phyloP scores from a whole-genome alignment of 352 stramenopile genomes.

The Phytophthora sansomeana region DNA sequence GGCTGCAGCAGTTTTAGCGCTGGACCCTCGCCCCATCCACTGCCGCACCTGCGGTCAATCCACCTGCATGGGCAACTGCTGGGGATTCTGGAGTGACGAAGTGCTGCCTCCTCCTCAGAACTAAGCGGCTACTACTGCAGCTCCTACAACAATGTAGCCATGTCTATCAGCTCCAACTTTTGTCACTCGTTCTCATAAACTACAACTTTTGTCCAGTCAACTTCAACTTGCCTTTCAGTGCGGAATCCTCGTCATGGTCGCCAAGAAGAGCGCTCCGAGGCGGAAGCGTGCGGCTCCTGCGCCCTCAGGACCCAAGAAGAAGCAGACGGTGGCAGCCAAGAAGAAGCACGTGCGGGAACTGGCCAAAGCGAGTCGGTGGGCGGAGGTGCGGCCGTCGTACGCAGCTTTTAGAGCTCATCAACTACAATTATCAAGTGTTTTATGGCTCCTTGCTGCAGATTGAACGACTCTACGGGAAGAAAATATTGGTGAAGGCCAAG shows the following conservation, averaged over 20 bases:
- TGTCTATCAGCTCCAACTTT: conserved; percentile 6
- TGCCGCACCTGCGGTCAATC: conserved; percentile 67
- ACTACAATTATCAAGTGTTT: background rate
- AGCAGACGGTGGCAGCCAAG: conserved; percentile 58
- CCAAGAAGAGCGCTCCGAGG: conserved; percentile 22
- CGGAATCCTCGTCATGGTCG: conserved; percentile 34
- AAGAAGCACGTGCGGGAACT: conserved; percentile 83
- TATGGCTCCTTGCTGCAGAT: conserved; percentile 47
- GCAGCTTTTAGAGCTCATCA: background rate
- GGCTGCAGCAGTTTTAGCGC: conserved; percentile 37
- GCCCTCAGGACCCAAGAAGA: conserved; percentile 24
- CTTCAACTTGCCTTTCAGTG: conserved; percentile 28
- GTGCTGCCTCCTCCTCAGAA: conserved; percentile 33
- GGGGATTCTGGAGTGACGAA: conserved; percentile 80
- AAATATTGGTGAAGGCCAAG: conserved; percentile 75
- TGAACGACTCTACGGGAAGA: conserved; percentile 65
- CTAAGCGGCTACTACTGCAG: background rate
- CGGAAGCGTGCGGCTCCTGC: conserved; percentile 21
- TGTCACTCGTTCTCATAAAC: background rate
- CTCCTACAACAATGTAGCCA: conserved; percentile 34
- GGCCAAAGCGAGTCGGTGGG: conserved; percentile 55
- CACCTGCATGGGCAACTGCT: conserved; percentile 73
- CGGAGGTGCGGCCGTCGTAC: conserved; percentile 42
- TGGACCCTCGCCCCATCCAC: conserved; percentile 59
- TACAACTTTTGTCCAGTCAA: conserved; percentile 6